Percentiles rank a stretch among this genome's conserved stretches.
Evolutionary conservation across 1,284 basidiomycete species (phyloP).

Genomic region (Bjerkandera adusta): DNA sequence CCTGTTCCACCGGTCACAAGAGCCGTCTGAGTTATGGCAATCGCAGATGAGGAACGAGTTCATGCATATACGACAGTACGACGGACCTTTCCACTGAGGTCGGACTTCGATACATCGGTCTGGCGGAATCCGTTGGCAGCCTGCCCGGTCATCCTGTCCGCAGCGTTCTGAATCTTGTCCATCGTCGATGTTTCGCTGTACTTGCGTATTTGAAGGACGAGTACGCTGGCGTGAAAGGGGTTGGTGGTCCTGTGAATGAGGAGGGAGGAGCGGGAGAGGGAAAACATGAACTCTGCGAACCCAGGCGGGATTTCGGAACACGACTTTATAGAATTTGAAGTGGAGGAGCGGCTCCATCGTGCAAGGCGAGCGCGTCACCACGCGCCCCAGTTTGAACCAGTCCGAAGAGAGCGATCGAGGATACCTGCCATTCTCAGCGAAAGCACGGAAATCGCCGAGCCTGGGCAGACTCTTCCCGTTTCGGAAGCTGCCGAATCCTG

Average conservation of each 20-base stretch:
- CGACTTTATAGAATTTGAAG: no score
- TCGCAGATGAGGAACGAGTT: neutral
- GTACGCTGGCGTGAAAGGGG: neutral
- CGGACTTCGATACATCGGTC: constrained; percentile 4
- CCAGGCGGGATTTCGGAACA: no score
- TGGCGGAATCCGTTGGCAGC: constrained; percentile 11
- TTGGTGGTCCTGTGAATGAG: neutral
- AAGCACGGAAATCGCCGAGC: neutral
- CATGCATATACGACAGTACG: neutral
- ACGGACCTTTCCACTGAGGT: constrained; percentile 10
- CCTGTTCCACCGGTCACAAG: constrained; percentile 43
- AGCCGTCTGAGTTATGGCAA: constrained; percentile 26
- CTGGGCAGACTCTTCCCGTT: no score
- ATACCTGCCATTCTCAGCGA: neutral
- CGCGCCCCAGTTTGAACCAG: no score
- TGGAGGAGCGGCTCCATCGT: no score
- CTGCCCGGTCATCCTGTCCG: constrained; percentile 1
- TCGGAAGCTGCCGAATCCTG: no score
- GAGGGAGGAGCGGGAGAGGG: neutral
- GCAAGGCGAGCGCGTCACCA: no score
- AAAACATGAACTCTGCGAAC: neutral
- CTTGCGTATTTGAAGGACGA: constrained; percentile 1
- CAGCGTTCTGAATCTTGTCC: constrained; percentile 7
- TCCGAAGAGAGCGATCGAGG: no score
- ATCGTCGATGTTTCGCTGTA: neutral